Evolutionary conservation across 805 yeast genomes (phyloP).

Genomic region (Saccharomycodes ludwigii): DNA sequence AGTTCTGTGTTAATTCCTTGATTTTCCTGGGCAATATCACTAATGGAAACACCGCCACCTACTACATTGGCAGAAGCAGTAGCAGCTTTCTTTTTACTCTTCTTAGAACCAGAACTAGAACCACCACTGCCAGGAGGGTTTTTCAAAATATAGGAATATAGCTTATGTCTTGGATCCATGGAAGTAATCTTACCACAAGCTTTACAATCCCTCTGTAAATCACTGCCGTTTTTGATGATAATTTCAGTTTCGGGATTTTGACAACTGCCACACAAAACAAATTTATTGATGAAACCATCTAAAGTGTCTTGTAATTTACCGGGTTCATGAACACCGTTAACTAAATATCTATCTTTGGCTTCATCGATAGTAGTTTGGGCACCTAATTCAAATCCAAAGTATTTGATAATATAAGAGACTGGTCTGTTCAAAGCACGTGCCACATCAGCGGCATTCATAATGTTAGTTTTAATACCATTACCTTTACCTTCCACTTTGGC

Average conservation of each 20-base stretch:
- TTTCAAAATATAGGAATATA: conserved; percentile 77
- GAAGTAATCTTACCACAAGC: conserved; percentile 91
- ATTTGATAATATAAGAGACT: conserved; percentile 81
- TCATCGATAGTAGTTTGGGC: conserved; percentile 85
- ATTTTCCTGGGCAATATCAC: conserved; percentile 58
- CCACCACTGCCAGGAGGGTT: conserved; percentile 49
- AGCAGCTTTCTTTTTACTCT: conserved; percentile 66
- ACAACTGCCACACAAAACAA: conserved; percentile 88
- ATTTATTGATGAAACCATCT: conserved; percentile 88
- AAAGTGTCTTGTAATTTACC: conserved; percentile 82
- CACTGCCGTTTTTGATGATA: conserved; percentile 60
- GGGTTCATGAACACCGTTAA: conserved; percentile 90
- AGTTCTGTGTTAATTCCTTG: conserved; percentile 12
- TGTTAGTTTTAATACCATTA: conserved; percentile 96
- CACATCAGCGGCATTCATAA: conserved; percentile 81
- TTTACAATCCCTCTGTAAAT: conserved; percentile 83
- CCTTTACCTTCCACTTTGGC: conserved; percentile 98
- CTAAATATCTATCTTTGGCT: conserved; percentile 72
- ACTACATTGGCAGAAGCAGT: conserved; percentile 83
- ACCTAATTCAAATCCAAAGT: conserved; percentile 93
- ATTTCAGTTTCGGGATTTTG: conserved; percentile 97
- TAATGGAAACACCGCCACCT: conserved; percentile 74
- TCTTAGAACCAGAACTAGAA: conserved; percentile 21
- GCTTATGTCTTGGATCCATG: conserved; percentile 76
- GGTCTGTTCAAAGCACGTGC: conserved; percentile 94